These are phyloP conservation scores for Amanita rubescens DNA, from an alignment of 768 basidiomycete genomes.

Conservation along the genomic window DNA sequence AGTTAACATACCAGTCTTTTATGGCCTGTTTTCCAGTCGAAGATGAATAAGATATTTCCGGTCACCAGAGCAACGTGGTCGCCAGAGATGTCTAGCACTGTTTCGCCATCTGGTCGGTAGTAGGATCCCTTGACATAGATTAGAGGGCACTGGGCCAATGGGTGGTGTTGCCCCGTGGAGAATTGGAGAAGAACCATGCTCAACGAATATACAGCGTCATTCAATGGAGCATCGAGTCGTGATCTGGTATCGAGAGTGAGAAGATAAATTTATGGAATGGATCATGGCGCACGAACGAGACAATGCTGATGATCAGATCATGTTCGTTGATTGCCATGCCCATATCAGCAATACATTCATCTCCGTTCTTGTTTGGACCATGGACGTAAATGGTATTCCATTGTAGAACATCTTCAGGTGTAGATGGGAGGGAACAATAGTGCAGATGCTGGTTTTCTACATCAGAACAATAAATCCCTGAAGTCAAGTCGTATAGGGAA, in stretches of 20 bases:
- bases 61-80: conserved; percentile 31
- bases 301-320: conserved; percentile 34
- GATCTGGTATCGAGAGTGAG: neutral
- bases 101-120: conserved; percentile 27
- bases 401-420: conserved; percentile 14
- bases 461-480: conserved; percentile 33
- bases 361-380: conserved; percentile 6
- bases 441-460: conserved; percentile 20
- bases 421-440: conserved; percentile 26
- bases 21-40: conserved; percentile 34
- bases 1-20: conserved; percentile 16
- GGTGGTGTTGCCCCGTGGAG: conserved; percentile 20
- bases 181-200: conserved; percentile 13
- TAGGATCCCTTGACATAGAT: conserved; percentile 22
- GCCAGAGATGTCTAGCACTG: conserved; percentile 43
- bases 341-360: conserved; percentile 29
- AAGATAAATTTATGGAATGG: neutral
- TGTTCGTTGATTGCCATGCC: conserved; percentile 36
- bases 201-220: neutral
- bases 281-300: conserved; percentile 24
- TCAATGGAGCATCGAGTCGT: neutral
- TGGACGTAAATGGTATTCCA: conserved; percentile 25
- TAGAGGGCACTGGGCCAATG: conserved; percentile 20
- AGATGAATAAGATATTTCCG: conserved; percentile 31
- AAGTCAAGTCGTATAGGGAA: conserved; percentile 37